Evolutionary conservation across 768 basidiomycete species (phyloP).

Genomic region (Suillus americanus): DNA sequence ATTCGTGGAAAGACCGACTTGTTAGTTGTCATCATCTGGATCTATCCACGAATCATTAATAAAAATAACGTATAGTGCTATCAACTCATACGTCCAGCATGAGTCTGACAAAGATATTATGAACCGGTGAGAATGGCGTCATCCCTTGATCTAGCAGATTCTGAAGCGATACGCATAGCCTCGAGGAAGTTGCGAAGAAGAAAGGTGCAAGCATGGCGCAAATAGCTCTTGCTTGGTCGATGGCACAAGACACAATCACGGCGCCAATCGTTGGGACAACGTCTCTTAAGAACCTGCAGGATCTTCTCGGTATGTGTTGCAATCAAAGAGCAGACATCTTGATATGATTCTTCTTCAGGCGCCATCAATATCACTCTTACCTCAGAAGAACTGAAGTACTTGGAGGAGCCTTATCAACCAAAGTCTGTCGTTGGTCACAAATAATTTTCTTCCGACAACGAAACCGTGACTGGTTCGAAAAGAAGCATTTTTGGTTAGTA

Average conservation of each 20-base stretch:
- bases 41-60: background rate
- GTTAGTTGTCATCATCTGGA: conserved; percentile 12
- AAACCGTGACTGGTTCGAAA: background rate
- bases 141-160: conserved; percentile 8
- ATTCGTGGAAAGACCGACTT: conserved; percentile 38
- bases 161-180: conserved; percentile 29
- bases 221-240: conserved; percentile 52
- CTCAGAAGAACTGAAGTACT: conserved; percentile 53
- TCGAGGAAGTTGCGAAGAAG: conserved; percentile 56
- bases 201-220: conserved; percentile 57
- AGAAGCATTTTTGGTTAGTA: background rate
- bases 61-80: conserved; percentile 11
- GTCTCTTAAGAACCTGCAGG: conserved; percentile 49
- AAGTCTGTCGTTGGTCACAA: conserved; percentile 45
- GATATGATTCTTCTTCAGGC: conserved; percentile 21
- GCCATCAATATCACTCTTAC: conserved; percentile 50
- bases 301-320: conserved; percentile 43
- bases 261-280: conserved; percentile 63
- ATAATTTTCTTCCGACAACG: conserved; percentile 13
- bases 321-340: background rate
- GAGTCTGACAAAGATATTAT: conserved; percentile 38
- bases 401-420: conserved; percentile 55
- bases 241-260: conserved; percentile 47
- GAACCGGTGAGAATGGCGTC: conserved; percentile 32
- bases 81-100: conserved; percentile 18